Base-by-base conservation (phyloP, 2,329 filamentous ascomycete species). In the Sclerotinia minor region DNA sequence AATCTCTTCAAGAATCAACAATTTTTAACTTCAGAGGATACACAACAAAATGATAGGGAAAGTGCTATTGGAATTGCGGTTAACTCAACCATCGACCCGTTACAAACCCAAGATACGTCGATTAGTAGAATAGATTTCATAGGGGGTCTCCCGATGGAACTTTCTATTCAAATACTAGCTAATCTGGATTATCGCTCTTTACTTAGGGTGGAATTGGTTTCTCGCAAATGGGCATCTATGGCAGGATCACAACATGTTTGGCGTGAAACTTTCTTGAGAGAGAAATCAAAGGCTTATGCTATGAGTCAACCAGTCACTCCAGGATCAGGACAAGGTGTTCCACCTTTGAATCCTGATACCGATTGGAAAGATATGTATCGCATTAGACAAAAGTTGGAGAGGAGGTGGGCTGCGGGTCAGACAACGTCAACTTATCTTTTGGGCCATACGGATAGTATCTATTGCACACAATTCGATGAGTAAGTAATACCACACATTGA, bases 401-500 rank as follows among this genome's bases (percentile, higher is more conserved):
- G 84, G 72, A 87, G 91, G 71, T 99, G 95, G 95, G 89, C 87
- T 74, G 82, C 88, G 63, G 90, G 91, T 67, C 88, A 89, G 72
- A 92, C 93, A 11, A 89, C 87, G 57, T 89, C 92, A 0, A 88
- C 96, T 67, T 98, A 97, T 78, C 84, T 99, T 29, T 92, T 95
- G 74, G 95, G 95, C 2, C 95, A 99, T 78, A 89, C 89, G 35
- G 95, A 99, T 78, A 97, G 93, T 72, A 96, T 99, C 68, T 99
- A 99, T 80, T 99, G 95, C 79, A 87, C 96, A 67, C 95, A 99
- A 77, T 99, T 98, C 77, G 95, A 99, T 78, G 94, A 98, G 89
- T 93, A 85, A 74, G 89, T 82, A 6, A 19, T 32, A n/a, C 63
- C 58, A 32, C 41, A 26, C 15, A 35, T n/a, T 47, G 24, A 15